Evolutionary conservation across 345 rosid genomes (phyloP).

Genomic region (Ricinus communis): DNA sequence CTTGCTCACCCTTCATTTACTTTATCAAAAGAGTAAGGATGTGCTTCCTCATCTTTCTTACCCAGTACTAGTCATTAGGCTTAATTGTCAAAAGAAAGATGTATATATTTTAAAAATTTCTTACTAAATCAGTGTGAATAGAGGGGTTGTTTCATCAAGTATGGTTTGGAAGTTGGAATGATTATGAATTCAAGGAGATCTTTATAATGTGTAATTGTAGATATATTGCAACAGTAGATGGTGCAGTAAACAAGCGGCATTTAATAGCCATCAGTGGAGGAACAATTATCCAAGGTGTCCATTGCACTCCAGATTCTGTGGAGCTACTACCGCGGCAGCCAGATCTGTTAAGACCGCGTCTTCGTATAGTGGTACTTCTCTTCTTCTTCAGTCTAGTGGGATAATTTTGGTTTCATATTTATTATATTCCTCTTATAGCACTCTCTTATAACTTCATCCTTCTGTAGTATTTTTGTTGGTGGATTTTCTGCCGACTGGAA

Average conservation of each 20-base stretch:
- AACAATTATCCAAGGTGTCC: conserved; percentile 69
- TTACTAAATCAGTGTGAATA: neutral
- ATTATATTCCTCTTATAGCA: neutral
- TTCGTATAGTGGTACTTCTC: conserved; percentile 77
- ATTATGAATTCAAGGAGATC: neutral
- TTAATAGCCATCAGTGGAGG: conserved; percentile 71
- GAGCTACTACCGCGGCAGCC: conserved; percentile 81
- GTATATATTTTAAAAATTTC: neutral
- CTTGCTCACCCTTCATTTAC: conserved; percentile 89
- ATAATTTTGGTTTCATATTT: conserved; percentile 1
- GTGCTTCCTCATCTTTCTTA: neutral
- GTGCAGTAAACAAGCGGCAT: conserved; percentile 63
- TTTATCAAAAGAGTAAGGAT: conserved; percentile 76
- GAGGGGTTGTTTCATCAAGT: neutral
- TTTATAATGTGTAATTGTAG: conserved; percentile 34
- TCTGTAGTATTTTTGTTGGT: neutral
- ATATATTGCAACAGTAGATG: conserved; percentile 75
- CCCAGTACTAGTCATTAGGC: neutral
- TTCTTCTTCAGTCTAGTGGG: conserved; percentile 5
- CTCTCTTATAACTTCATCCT: neutral
- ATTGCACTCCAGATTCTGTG: conserved; percentile 82
- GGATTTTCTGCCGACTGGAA: neutral
- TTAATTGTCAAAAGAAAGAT: neutral
- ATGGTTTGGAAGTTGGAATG: neutral
- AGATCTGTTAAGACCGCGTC: conserved; percentile 61